Base-by-base conservation (phyloP, 2,329 filamentous ascomycete species). In the Epichloe sp. region DNA sequence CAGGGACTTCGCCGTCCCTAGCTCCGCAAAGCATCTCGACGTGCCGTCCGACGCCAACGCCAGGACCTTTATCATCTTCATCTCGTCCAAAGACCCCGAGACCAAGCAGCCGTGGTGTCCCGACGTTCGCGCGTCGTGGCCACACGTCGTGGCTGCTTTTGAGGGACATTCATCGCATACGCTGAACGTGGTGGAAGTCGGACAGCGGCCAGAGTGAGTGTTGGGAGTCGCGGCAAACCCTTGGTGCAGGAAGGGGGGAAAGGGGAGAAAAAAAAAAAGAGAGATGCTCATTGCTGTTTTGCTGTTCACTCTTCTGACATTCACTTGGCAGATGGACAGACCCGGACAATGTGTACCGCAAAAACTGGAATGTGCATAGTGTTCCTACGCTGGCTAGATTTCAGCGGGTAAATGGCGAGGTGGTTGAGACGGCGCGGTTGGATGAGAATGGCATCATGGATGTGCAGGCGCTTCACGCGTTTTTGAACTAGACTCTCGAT, bases 81-180 rank as follows among this genome's bases (percentile, higher is more conserved):
- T 65, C 36, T 63, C 68, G 2, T 67, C 64, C 35, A 45, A 61
- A 36, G 65, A 68, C 43, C 61, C 65, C 7, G 53, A 54, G 3
- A 70, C 68, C 17, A 59, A 60, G 7, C 56, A 64, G 51, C 59
- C 67, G 4, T 70, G 68, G 68, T 70, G 68, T 23, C 68, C 68
- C 1, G 68, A 70, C 48, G 68, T 70, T 26, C 60, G 64, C 14
- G 64, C 63, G 8, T 64, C 67, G 0, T 52, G 68, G 50, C 67
- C 67, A 0, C 51, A 59, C 43, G 58, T 70, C 21, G 52, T 59
- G 3, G 53, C 58, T 0, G 61, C 63, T 2, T 70, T 70, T 51
- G 54, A 57, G 0, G 52, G 52, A 0, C 51, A 58, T 1, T 54
- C 56, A 17, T 53, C 60, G 3, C 63, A 63, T 1, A 47, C 42